These are phyloP conservation scores for Populus trichocarpa DNA, from an alignment of 441 rosid genomes.

Conservation along the genomic window DNA sequence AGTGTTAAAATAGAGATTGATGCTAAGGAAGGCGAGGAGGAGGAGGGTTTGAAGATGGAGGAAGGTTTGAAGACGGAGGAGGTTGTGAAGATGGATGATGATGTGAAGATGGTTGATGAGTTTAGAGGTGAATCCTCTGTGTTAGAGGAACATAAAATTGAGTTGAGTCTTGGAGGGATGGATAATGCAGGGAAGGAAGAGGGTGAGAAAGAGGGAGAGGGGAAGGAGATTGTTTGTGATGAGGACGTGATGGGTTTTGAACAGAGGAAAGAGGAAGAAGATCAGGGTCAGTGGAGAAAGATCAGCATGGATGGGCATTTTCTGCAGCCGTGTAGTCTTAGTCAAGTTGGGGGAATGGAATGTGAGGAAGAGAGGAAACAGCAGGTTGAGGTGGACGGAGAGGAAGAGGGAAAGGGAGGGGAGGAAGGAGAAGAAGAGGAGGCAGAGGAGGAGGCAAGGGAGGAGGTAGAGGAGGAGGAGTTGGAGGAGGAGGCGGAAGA, in stretches of 20 bases:
- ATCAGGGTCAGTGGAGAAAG: slow-evolving; percentile 29
- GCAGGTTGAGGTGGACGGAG: slow-evolving; percentile 31
- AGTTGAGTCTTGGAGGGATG: slow-evolving; percentile 41
- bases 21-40: not conserved
- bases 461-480: slow-evolving; percentile 17
- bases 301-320: slow-evolving; percentile 23
- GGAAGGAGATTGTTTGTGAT: slow-evolving; percentile 13
- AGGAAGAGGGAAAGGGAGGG: slow-evolving; percentile 11
- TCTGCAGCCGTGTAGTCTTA: slow-evolving; percentile 31
- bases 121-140: slow-evolving; percentile 9
- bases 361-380: slow-evolving; percentile 29
- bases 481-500: slow-evolving; percentile 28
- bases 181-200: slow-evolving; percentile 16
- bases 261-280: not conserved
- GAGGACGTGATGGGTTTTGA: not conserved
- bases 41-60: slow-evolving; percentile 31
- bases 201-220: slow-evolving; percentile 15
- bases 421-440: not conserved
- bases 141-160: slow-evolving; percentile 49
- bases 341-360: slow-evolving; percentile 11
- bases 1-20: not conserved
- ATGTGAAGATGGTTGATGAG: slow-evolving; percentile 26
- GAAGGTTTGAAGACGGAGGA: slow-evolving; percentile 11
- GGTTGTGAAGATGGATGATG: not conserved
- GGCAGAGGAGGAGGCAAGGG: not conserved